Conservation (phyloP, 139 green algal genomes). For the Spirogloea muscicola region DNA sequence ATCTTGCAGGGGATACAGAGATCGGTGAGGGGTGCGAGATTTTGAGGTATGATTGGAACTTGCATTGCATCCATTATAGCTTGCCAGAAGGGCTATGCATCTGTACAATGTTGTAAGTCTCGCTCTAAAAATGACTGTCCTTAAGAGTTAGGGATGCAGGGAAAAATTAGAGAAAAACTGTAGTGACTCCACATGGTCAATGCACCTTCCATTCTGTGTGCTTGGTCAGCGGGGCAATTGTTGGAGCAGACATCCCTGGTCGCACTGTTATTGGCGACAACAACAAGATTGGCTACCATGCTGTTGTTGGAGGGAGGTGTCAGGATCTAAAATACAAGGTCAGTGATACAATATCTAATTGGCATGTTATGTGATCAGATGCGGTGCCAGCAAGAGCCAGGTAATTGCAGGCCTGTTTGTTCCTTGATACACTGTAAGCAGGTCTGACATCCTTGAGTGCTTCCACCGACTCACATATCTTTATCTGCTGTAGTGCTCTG, state of each 20-base stretch:
- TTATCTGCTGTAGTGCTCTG: neutral
- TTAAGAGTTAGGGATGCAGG: neutral
- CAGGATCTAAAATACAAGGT: slow-evolving; percentile 55
- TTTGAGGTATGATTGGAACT: slow-evolving; percentile 19
- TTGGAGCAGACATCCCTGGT: slow-evolving; percentile 46
- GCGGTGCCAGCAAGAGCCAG: too few relatives aligned
- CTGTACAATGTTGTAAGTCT: neutral
- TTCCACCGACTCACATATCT: neutral
- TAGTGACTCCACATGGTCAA: too few relatives aligned
- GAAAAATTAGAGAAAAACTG: too few relatives aligned
- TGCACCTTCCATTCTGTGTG: neutral
- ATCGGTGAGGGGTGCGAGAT: slow-evolving; percentile 27
- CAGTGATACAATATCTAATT: too few relatives aligned
- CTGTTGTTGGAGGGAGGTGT: slow-evolving; percentile 46
- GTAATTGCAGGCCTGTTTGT: neutral
- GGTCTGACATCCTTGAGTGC: neutral
- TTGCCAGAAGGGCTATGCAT: neutral
- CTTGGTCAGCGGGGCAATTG: slow-evolving; percentile 34
- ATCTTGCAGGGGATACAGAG: slow-evolving; percentile 36
- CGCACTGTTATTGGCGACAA: slow-evolving; percentile 41
- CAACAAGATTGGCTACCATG: slow-evolving; percentile 51
- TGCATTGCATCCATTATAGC: neutral
- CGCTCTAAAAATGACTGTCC: neutral
- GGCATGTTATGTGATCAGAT: too few relatives aligned
- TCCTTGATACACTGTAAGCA: neutral